phyloP scores from a whole-genome alignment of 2,329 filamentous ascomycete genomes.

The Fusarium continuum region DNA sequence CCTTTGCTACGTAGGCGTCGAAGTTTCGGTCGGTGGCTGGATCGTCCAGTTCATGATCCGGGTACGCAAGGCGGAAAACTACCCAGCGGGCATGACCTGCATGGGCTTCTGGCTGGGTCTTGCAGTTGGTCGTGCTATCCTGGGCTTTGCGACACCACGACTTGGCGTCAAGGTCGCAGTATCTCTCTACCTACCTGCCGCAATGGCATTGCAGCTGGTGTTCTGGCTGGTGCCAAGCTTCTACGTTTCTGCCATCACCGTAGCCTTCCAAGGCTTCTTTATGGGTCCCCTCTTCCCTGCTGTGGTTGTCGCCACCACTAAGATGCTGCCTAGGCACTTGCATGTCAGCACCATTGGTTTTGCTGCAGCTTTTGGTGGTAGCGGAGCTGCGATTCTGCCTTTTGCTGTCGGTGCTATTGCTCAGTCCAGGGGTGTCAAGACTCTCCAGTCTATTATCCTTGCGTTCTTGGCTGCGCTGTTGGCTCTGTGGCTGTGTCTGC shows the following conservation, averaged over 20 bases:
- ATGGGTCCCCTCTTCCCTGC: conserved; percentile 81
- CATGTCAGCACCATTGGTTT: conserved; percentile 83
- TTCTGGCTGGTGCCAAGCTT: conserved; percentile 87
- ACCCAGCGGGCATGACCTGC: conserved; percentile 76
- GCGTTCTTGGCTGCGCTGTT: conserved; percentile 57
- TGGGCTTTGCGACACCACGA: conserved; percentile 77
- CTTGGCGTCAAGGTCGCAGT: conserved; percentile 75
- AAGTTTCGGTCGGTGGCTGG: conserved; percentile 82
- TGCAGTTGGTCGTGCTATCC: conserved; percentile 72
- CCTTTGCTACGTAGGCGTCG: conserved; percentile 78
- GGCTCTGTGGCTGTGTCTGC: conserved; percentile 58
- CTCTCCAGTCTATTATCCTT: conserved; percentile 66
- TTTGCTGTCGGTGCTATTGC: conserved; percentile 74
- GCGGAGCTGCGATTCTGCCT: conserved; percentile 73
- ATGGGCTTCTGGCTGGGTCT: conserved; percentile 86
- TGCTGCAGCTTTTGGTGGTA: conserved; percentile 77
- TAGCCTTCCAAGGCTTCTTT: conserved; percentile 79
- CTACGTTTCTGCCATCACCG: conserved; percentile 76
- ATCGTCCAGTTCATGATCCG: conserved; percentile 86
- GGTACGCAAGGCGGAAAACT: conserved; percentile 72
- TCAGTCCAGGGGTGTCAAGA: conserved; percentile 62
- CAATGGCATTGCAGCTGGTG: conserved; percentile 73
- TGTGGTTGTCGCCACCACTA: conserved; percentile 74
- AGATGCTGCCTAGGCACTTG: conserved; percentile 73
- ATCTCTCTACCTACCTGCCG: conserved; percentile 67